Evolutionary conservation across 116 monocot genomes (phyloP).

Genomic region (Dioscorea cayenensis): DNA sequence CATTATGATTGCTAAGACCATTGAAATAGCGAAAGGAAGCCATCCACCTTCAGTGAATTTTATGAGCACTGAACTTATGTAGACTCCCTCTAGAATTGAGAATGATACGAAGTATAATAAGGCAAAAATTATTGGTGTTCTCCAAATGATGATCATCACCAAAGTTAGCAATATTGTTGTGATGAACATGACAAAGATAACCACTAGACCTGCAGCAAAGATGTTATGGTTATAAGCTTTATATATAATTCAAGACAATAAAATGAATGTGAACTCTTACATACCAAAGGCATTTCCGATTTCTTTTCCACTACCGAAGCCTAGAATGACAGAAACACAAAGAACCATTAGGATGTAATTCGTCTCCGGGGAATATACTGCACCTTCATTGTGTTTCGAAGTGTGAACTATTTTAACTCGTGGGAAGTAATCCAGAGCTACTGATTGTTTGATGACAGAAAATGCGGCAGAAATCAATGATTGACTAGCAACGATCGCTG

Average conservation of each 20-base stretch:
- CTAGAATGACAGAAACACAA: constrained; percentile 13
- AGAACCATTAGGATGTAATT: constrained; percentile 32
- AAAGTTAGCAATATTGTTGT: constrained; percentile 21
- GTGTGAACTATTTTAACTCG: constrained; percentile 27
- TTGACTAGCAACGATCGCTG: constrained; percentile 31
- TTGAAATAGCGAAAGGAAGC: constrained; percentile 62
- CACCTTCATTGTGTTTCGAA: constrained; percentile 17
- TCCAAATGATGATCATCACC: constrained; percentile 32
- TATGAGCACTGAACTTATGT: constrained; percentile 51
- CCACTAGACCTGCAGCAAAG: constrained; percentile 11
- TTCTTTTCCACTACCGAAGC: constrained; percentile 16
- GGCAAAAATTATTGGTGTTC: constrained; percentile 12
- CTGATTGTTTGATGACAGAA: constrained; percentile 27
- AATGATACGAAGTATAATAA: constrained; percentile 40
- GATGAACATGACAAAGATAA: constrained; percentile 33
- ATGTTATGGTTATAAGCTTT: background rate
- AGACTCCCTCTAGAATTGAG: constrained; percentile 44
- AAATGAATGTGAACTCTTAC: background rate
- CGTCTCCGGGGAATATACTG: constrained; percentile 25
- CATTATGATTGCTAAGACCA: constrained; percentile 57
- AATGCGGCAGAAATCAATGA: constrained; percentile 33
- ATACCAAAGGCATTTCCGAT: constrained; percentile 37
- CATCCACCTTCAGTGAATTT: constrained; percentile 71
- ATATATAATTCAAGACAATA: background rate
- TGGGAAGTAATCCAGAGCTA: constrained; percentile 27